Evolutionary conservation across 1,139 yeast genomes (phyloP), one percentile per base, ranked within the genome.

Genomic region (Dujonia santamariae): DNA sequence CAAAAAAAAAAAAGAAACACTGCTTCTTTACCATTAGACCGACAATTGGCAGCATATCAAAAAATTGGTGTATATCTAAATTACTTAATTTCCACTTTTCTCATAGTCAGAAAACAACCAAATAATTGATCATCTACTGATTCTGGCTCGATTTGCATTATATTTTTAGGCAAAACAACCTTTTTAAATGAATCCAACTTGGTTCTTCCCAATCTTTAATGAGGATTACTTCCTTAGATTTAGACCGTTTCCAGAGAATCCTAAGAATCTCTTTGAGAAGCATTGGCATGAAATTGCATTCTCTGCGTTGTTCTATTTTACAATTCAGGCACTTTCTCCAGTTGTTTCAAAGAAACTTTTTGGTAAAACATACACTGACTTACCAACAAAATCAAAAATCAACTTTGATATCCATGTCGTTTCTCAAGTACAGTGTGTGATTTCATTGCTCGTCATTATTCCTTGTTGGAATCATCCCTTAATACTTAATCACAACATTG

Each of bases 341-440:
- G 37, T 47, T 0, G 12, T 66, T 5, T 47, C 59, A 38, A 41
- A 39, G 2, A 32, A 44, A 17, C 31, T 72, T 19, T 61, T 78
- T 39, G 74, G 78, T 13, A 54, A 61, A 17, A 48, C 66, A 33
- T 84, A 85, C 58, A 67, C 66, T 7, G 47, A 58, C 7, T 63
- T 80, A 38, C 53, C 64, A 22, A 46, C 48, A 21, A 74, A 76
- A 42, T 68, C 74, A 23, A 67, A 67, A 48, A 56, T 82, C 47
- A 90, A 92, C 56, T 86, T 86, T 51, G 95, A 88, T 54, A 82
- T 90, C 46, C 96, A 92, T 56, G 74, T 85, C 15, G 96, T 88
- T 3, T 86, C 97, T 3, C 84, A 84, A 77, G 71, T 88, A 26
- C 97, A 92, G 57, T 75, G 90, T 37, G 38, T 80, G 3, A 43